Base-by-base conservation (phyloP, 2,329 filamentous ascomycete genomes). In the Diaporthe eres region DNA sequence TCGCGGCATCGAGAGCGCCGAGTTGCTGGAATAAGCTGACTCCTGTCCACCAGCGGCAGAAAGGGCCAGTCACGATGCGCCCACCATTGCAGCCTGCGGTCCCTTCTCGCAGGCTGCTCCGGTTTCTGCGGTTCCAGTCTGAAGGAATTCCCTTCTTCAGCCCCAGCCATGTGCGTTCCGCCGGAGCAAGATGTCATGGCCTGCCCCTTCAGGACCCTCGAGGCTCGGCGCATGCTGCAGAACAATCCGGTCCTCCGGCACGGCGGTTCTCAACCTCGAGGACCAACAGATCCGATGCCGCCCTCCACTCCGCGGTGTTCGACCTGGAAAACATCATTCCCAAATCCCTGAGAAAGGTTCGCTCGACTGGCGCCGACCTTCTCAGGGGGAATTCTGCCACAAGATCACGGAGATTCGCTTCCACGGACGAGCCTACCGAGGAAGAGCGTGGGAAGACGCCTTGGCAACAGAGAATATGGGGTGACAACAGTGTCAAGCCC, bases 91-190 rank as follows among this genome's bases (percentile, higher is more conserved):
- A 83, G 77, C 79, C 82, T 55, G 85, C 86, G 67, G 89, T 87
- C 71, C 90, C 90, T 37, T 91, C 90, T 71, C 84, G 84, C 78
- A 86, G 83, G 75, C 89, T 96, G 28, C 87, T 97, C 77, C 92
- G 92, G 79, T 96, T 94, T 83, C 88, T 97, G 78, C 92, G 91
- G 79, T 90, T 88, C 72, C 94, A 96, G 83, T 91, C 93, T 78
- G 89, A 94, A 79, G 87, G 87, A 73, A 81, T 90, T 61, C 86
- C 85, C 77, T 89, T 90, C 80, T 88, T 89, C 82, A 85, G 82
- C 73, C 82, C 85, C 72, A 87, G 85, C 80, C 81, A 82, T 74
- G 76, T 74, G 44, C 42, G 31, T 12, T 51, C 72, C 67, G n/a
- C 72, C 61, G 28, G 51, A 39, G 12, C 61, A 13, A 53, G 44